Conservation (phyloP, 2,329 filamentous ascomycete genomes). For the Epichloe glyceriae region DNA sequence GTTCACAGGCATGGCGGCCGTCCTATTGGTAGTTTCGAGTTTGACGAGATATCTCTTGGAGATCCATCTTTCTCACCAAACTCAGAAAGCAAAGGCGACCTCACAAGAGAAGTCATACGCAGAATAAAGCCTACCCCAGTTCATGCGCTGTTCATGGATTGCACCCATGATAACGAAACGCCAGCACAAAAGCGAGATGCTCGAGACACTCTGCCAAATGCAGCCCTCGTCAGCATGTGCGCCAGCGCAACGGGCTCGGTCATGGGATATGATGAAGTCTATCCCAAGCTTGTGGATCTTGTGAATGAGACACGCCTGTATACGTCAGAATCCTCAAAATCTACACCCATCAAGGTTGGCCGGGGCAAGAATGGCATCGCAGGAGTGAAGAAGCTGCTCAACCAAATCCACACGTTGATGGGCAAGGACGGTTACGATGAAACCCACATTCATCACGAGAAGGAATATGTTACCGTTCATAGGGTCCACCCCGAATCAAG, state of each 20-base stretch:
- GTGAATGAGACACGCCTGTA: constrained; percentile 83
- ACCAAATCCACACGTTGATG: constrained; percentile 91
- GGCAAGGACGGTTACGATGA: constrained; percentile 89
- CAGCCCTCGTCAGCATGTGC: constrained; percentile 91
- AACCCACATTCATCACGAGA: constrained; percentile 92
- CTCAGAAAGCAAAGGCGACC: constrained; percentile 17
- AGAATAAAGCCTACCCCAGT: constrained; percentile 79
- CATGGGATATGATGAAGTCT: constrained; percentile 96
- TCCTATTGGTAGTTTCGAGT: constrained; percentile 92
- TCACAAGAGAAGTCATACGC: constrained; percentile 53
- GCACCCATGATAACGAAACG: constrained; percentile 95
- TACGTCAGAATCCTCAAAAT: constrained; percentile 58
- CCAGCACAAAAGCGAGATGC: constrained; percentile 92
- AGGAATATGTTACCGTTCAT: constrained; percentile 92
- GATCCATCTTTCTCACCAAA: constrained; percentile 27
- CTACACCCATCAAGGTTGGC: constrained; percentile 45
- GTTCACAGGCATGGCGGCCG: constrained; percentile 89
- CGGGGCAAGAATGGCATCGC: constrained; percentile 75
- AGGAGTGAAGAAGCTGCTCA: constrained; percentile 80
- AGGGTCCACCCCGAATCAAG: constrained; percentile 83
- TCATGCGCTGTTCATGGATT: constrained; percentile 96
- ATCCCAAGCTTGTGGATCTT: constrained; percentile 83
- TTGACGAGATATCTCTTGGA: constrained; percentile 67
- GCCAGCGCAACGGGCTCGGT: constrained; percentile 88
- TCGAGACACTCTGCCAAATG: constrained; percentile 85